phyloP scores from a whole-genome alignment of 495 filamentous ascomycete genomes.

The Neurospora sp. region DNA sequence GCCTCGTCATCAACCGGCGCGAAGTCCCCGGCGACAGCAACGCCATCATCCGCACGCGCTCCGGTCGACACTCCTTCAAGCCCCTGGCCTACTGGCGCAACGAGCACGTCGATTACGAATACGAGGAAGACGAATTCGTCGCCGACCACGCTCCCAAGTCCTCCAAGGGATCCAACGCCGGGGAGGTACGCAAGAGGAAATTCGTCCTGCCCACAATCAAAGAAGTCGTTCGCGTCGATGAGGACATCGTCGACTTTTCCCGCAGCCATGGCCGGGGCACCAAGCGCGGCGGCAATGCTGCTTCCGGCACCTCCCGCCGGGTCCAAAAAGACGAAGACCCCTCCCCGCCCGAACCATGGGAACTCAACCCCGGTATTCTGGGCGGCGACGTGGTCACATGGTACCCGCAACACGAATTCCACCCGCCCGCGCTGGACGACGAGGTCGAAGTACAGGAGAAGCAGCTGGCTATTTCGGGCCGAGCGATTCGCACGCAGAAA shows the following conservation, averaged over 20 bases:
- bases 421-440: slow-evolving; percentile 32
- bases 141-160: slow-evolving; percentile 9
- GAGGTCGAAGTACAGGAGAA: slow-evolving; percentile 44
- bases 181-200: slow-evolving; percentile 13
- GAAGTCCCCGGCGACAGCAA: slow-evolving; percentile 48
- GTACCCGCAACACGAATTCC: slow-evolving; percentile 35
- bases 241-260: slow-evolving; percentile 28
- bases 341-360: slow-evolving; percentile 42
- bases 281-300: neutral
- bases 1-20: slow-evolving; percentile 60
- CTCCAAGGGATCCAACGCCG: slow-evolving; percentile 2
- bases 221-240: slow-evolving; percentile 65
- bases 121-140: slow-evolving; percentile 34
- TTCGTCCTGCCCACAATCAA: slow-evolving; percentile 57
- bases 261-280: neutral
- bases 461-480: slow-evolving; percentile 64
- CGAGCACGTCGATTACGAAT: slow-evolving; percentile 61
- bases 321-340: slow-evolving; percentile 31
- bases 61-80: slow-evolving; percentile 48
- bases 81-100: slow-evolving; percentile 84
- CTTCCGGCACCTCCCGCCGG: neutral
- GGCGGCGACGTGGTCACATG: slow-evolving; percentile 36
- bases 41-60: slow-evolving; percentile 39
- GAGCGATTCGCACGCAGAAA: slow-evolving; percentile 62
- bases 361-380: slow-evolving; percentile 34